Percentiles rank a stretch among this genome's conserved stretches.
These are phyloP conservation scores for Teratosphaeria gauchensis DNA, from an alignment of 2,329 filamentous ascomycete genomes.

Conservation along the genomic window DNA sequence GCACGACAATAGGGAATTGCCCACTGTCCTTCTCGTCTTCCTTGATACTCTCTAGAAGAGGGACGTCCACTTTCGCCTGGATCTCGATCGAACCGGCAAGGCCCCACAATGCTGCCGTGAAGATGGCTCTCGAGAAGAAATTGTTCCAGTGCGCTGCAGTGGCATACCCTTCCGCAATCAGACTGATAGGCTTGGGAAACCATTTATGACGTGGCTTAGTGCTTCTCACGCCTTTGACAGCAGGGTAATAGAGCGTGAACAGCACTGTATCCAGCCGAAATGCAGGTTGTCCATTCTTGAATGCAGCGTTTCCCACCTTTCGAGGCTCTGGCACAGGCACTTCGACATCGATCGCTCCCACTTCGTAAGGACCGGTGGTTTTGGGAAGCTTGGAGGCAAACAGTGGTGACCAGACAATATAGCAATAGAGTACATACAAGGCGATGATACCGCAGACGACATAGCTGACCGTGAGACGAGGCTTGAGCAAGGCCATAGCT, in stretches of 20 bases:
- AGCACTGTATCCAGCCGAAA: conserved; percentile 37
- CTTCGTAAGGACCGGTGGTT: conserved; percentile 34
- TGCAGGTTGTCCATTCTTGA: conserved; percentile 31
- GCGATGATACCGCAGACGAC: not conserved
- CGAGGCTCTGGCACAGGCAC: conserved; percentile 27
- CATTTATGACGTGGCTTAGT: conserved; percentile 29
- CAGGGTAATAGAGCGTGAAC: conserved; percentile 38
- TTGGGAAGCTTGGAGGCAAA: conserved; percentile 32
- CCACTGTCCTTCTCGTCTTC: conserved; percentile 21
- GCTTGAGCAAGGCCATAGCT: not conserved
- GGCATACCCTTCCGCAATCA: conserved; percentile 36
- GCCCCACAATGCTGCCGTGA: conserved; percentile 33
- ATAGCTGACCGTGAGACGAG: conserved; percentile 3
- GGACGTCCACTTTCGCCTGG: conserved; percentile 35
- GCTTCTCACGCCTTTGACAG: conserved; percentile 19
- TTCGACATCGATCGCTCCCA: conserved; percentile 37
- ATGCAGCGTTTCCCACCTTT: conserved; percentile 28
- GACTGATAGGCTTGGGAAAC: conserved; percentile 34
- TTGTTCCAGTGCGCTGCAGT: conserved; percentile 31
- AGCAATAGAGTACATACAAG: conserved; percentile 14
- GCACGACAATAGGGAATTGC: conserved; percentile 34
- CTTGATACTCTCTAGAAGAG: conserved; percentile 25
- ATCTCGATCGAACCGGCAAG: conserved; percentile 33
- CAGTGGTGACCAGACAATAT: conserved; percentile 31
- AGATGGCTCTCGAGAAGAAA: conserved; percentile 27